Conservation (phyloP, 2,329 filamentous ascomycete genomes). For the Pseudogymnoascus pannorum region DNA sequence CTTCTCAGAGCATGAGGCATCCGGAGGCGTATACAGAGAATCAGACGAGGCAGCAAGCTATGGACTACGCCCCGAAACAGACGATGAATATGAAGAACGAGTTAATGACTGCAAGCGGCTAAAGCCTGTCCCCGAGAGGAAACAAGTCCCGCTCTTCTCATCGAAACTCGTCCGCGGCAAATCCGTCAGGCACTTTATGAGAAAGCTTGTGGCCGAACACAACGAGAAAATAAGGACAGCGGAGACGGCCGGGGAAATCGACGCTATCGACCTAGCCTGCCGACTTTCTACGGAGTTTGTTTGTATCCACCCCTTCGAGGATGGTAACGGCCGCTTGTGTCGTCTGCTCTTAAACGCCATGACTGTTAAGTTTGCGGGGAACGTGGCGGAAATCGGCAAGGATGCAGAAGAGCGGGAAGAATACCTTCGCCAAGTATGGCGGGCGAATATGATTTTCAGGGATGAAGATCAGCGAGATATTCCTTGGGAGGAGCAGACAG, state of each 20-base stretch:
- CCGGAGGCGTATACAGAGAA: slow-evolving; percentile 11
- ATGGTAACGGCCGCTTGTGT: slow-evolving; percentile 34
- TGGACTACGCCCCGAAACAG: neutral
- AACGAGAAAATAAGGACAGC: slow-evolving; percentile 18
- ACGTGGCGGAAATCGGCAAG: slow-evolving; percentile 16
- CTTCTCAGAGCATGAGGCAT: slow-evolving; percentile 15
- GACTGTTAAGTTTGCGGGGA: slow-evolving; percentile 26
- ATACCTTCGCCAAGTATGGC: slow-evolving; percentile 10
- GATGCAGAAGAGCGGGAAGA: slow-evolving; percentile 13
- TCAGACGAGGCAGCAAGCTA: slow-evolving; percentile 9
- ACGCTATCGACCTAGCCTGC: slow-evolving; percentile 24
- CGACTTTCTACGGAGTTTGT: slow-evolving; percentile 30
- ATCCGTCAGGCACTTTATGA: slow-evolving; percentile 24
- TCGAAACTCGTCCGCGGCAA: slow-evolving; percentile 20
- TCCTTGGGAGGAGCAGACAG: neutral
- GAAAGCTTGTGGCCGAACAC: slow-evolving; percentile 15
- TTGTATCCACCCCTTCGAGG: slow-evolving; percentile 34
- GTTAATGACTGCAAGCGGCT: neutral
- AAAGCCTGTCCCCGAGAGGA: neutral
- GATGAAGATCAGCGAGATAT: neutral
- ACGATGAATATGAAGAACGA: neutral
- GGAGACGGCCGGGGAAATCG: slow-evolving; percentile 8
- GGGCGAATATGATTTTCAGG: neutral
- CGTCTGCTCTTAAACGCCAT: slow-evolving; percentile 33
- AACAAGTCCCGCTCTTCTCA: neutral